Evolutionary conservation across 2,329 filamentous ascomycete genomes (phyloP), one percentile per base, ranked within the genome.

Genomic region (Xylariaceae sp.): DNA sequence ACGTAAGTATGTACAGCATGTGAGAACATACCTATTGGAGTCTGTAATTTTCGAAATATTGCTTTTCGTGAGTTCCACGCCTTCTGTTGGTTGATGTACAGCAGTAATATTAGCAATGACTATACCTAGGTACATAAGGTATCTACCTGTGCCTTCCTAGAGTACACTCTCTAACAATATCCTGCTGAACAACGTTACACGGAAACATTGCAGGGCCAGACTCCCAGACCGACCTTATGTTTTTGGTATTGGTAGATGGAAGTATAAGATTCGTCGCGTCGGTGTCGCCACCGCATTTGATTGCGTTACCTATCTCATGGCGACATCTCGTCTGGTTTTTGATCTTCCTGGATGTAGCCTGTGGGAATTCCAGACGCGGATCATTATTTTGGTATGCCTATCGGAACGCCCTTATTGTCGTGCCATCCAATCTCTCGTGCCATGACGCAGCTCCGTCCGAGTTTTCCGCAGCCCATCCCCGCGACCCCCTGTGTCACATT

Each of bases 331-430:
- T 18, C 17, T 38, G 36, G 21, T n/a, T n/a, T n/a, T n/a, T 34
- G 19, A 23, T 15, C 9, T 38, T 12, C 19, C 16, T 34, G 4
- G 28, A 31, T 15, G 21, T 27, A 36, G 31, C 36, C 23, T 40
- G 46, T 41, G 48, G 51, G 53, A 50, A 53, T 46, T 51, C 33
- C 42, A 44, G 44, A 53, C 52, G 53, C 52, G 52, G 52, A 56
- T 54, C 54, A 41, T 50, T 48, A 52, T 55, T 53, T n/a, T 51
- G 41, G 43, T 47, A 51, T 51, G 51, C 55, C n/a, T n/a, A n/a
- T n/a, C 52, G 54, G 53, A 54, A 55, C 51, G 47, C 49, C 49
- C 47, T 46, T 47, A 49, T 51, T 52, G 47, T 49, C 49, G 40
- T 44, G 46, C n/a, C 50, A 40, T 41, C 40, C 41, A 24, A 50